Evolutionary conservation across 1,139 yeast genomes (phyloP).

Genomic region (Diutina neorugosa): DNA sequence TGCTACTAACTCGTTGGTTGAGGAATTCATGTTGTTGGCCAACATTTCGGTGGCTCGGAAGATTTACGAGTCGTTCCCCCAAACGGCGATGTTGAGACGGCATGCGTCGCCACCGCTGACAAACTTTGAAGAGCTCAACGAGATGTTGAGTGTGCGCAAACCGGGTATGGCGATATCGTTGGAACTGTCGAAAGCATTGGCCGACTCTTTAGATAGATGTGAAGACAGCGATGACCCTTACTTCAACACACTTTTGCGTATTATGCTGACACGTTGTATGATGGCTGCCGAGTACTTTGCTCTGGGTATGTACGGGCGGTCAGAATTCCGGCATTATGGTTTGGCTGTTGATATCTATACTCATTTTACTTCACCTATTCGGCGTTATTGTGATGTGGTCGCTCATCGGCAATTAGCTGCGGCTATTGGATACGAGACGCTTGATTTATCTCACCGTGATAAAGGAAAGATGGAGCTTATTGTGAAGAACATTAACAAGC

Average conservation of each 20-base stretch:
- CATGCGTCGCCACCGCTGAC: constrained; percentile 95
- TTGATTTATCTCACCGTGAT: constrained; percentile 76
- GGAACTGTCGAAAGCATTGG: constrained; percentile 83
- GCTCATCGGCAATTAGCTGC: constrained; percentile 97
- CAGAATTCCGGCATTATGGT: constrained; percentile 97
- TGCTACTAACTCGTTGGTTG: constrained; percentile 92
- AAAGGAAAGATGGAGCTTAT: constrained; percentile 82
- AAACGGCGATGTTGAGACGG: constrained; percentile 95
- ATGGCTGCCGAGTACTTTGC: constrained; percentile 98
- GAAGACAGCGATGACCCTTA: constrained; percentile 74
- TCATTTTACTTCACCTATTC: constrained; percentile 96
- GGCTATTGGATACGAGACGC: constrained; percentile 84
- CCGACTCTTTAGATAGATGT: constrained; percentile 87
- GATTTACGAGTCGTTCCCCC: constrained; percentile 88
- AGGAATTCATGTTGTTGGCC: constrained; percentile 96
- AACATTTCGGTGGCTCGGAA: constrained; percentile 91
- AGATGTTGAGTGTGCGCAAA: constrained; percentile 78
- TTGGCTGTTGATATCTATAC: constrained; percentile 95
- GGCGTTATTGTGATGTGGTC: constrained; percentile 95
- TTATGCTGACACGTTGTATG: constrained; percentile 98
- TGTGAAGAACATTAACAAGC: constrained; percentile 79
- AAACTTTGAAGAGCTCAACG: constrained; percentile 80
- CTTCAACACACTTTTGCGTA: constrained; percentile 86
- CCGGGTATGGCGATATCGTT: constrained; percentile 60
- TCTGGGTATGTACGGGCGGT: constrained; percentile 81